Percentiles rank a stretch among this genome's conserved stretches.
Evolutionary conservation across 2,329 filamentous ascomycete genomes (phyloP).

Genomic region (Paecilomyces dactylethromorphus): DNA sequence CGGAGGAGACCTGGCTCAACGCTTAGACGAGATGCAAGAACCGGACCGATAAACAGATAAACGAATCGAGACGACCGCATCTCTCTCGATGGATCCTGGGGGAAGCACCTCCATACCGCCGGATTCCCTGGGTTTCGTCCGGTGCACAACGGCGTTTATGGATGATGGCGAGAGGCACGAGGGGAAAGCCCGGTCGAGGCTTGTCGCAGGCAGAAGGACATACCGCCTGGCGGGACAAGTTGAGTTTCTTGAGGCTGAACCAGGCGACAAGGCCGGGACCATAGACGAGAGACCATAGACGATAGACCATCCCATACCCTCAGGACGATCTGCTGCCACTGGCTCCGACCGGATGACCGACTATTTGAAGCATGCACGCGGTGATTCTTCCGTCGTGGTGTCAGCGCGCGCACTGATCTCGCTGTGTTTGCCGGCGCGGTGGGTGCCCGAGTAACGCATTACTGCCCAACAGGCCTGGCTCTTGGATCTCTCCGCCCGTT

Average conservation of each 20-base stretch:
- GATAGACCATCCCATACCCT: too few species aligned
- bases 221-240: too few species aligned
- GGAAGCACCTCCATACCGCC: neutral
- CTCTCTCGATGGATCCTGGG: neutral
- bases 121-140: neutral
- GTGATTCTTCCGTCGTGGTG: neutral
- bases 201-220: too few species aligned
- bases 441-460: constrained; percentile 31
- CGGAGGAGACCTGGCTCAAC: neutral
- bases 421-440: neutral
- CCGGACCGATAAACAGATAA: neutral
- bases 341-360: neutral
- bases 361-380: neutral
- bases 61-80: neutral
- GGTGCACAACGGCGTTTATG: neutral
- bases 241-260: neutral
- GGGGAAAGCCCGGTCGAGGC: neutral
- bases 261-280: neutral
- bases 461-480: constrained; percentile 34
- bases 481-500: neutral
- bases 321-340: too few species aligned
- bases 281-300: too few species aligned
- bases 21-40: neutral
- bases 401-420: neutral
- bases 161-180: neutral